Evolutionary conservation across 2,329 filamentous ascomycete genomes (phyloP).

Genomic region (Epichloe coenophiala): DNA sequence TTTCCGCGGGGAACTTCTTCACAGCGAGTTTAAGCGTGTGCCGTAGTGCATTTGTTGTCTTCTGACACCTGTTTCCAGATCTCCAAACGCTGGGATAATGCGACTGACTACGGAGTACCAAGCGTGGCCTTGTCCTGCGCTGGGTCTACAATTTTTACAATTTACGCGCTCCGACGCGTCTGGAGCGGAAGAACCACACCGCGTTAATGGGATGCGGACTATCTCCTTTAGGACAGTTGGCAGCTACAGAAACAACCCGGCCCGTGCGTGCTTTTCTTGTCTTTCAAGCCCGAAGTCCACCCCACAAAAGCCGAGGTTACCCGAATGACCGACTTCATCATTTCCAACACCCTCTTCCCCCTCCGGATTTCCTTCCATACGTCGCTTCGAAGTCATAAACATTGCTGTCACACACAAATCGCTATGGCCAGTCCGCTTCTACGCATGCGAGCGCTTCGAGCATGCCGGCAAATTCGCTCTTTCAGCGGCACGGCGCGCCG

Average conservation of each 20-base stretch:
- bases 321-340: constrained; percentile 15
- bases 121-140: too few relatives aligned
- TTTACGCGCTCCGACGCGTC: constrained; percentile 14
- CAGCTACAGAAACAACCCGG: background rate
- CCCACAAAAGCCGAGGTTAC: constrained; percentile 29
- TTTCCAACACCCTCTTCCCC: constrained; percentile 3
- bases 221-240: background rate
- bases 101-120: too few relatives aligned
- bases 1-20: background rate
- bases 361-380: background rate
- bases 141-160: background rate
- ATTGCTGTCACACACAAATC: constrained; percentile 3
- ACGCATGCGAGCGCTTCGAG: constrained; percentile 22
- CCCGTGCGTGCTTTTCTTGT: too few relatives aligned
- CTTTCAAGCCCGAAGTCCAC: background rate
- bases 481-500: constrained; percentile 58
- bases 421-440: constrained; percentile 28
- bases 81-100: background rate
- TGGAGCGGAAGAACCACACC: background rate
- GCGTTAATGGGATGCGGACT: constrained; percentile 1
- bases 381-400: background rate
- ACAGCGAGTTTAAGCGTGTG: background rate
- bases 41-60: background rate
- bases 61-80: background rate
- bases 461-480: constrained; percentile 31